Base-by-base conservation (phyloP, 805 yeast species). In the Kregervanrija delftensis region DNA sequence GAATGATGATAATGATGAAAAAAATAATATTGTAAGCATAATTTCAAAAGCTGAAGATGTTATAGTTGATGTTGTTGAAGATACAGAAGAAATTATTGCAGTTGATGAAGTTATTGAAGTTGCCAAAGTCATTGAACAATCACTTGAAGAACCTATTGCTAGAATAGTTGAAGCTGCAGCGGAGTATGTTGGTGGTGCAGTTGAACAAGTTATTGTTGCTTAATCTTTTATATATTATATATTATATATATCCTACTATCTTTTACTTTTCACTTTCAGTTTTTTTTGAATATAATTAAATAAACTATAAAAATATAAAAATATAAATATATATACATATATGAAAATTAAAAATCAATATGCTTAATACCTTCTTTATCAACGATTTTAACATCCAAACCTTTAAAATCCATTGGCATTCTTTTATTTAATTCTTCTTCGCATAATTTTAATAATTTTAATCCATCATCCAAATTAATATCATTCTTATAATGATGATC, bases 361-460 rank as follows among this genome's bases (percentile, higher is more conserved):
- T 49, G 55, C 46, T 58, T 63, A 42, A 66, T 47, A 37, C 70
- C 70, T 34, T 63, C 57, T 42, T 61, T 62, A 39, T 58, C 63
- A 30, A 65, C 57, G 37, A 64, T 56, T 47, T 66, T 65, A 15
- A 66, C 64, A 40, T 55, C 49, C 42, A 66, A 54, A 4, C 98
- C 98, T 71, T 91, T 93, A 74, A 86, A 91, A 59, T 91, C 98
- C 48, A 93, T 76, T 37, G 96, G 96, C 83, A 88, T 76, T 72
- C 99, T 82, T 46, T 73, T 79, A 49, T 77, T 73, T 57, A 93
- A 74, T 68, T 93, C 99, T 46, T 73, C 74, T 46, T 86, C 71
- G 67, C 97, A 89, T 59, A 73, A 59, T 50, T 78, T 72, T 60
- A 90, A 73, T 54, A 93, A 72, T 39, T 80, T 73, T 48, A 91